These are phyloP conservation scores for Phytopythium boreale DNA, from an alignment of 352 stramenopile genomes.

Conservation along the genomic window DNA sequence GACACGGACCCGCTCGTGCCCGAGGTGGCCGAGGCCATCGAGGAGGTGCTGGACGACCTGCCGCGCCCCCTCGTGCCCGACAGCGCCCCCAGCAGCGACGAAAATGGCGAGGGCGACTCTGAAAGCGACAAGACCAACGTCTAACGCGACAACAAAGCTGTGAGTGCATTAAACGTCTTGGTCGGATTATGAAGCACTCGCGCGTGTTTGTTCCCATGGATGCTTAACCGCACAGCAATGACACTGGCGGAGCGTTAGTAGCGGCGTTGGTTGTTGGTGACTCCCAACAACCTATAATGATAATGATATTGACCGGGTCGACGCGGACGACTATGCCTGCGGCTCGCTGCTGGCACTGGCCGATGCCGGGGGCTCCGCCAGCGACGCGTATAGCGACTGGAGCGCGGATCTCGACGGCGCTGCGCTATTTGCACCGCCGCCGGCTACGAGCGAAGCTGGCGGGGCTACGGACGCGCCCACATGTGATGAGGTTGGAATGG, in stretches of 20 bases:
- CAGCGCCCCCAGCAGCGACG: no score
- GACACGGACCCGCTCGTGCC: constrained; percentile 63
- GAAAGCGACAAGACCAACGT: no score
- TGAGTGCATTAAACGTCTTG: no score
- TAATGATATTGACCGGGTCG: background rate
- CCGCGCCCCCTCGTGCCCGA: constrained; percentile 3
- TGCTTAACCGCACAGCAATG: no score
- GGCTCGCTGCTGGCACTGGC: background rate
- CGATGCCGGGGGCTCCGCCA: constrained; percentile 2
- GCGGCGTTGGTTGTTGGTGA: no score
- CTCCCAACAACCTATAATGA: background rate
- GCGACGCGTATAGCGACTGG: constrained; percentile 30
- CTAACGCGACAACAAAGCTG: no score
- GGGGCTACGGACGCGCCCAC: no score
- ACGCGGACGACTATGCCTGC: background rate
- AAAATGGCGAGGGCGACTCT: background rate
- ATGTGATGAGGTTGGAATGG: constrained; percentile 6
- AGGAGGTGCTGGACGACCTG: constrained; percentile 54
- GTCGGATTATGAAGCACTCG: no score
- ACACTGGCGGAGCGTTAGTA: no score
- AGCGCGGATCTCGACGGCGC: constrained; percentile 13
- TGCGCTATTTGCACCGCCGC: constrained; percentile 12
- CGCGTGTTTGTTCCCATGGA: no score
- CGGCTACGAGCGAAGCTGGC: constrained; percentile 4
- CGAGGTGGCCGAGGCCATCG: constrained; percentile 61